Percentiles rank a stretch among this genome's conserved stretches.
Conservation (phyloP, 257 asterid species). For the Capsicum baccatum region DNA sequence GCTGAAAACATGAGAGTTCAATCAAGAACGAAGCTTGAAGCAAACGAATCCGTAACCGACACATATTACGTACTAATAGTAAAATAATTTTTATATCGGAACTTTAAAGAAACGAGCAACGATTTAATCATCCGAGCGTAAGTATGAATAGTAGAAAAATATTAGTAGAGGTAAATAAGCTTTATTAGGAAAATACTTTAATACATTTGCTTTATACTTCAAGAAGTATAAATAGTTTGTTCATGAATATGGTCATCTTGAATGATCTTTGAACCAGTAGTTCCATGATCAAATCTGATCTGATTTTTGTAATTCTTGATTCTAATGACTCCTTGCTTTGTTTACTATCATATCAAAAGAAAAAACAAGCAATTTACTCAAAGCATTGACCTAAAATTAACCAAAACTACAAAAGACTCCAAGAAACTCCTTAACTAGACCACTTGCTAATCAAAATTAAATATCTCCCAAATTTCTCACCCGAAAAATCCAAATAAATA, state of each 20-base stretch:
- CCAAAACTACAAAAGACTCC: constrained; percentile 41
- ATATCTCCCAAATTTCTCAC: constrained; percentile 39
- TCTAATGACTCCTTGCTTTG: constrained; percentile 36
- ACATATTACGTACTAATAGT: background rate
- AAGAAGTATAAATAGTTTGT: constrained; percentile 26
- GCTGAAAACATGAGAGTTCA: background rate
- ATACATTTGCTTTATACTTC: constrained; percentile 20
- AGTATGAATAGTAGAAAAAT: background rate
- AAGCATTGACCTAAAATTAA: constrained; percentile 43
- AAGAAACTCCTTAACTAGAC: constrained; percentile 40
- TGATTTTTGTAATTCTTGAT: constrained; percentile 40
- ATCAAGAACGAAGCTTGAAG: background rate
- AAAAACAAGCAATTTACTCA: constrained; percentile 18
- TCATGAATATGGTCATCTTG: constrained; percentile 62
- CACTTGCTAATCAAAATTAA: constrained; percentile 42
- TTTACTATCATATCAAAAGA: constrained; percentile 3
- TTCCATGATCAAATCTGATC: constrained; percentile 33
- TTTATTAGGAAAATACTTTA: background rate
- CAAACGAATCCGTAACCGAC: background rate
- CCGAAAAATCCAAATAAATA: background rate
- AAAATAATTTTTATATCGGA: background rate
- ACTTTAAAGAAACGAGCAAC: background rate
- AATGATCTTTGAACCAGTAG: constrained; percentile 33
- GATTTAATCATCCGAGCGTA: background rate
- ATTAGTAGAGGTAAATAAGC: background rate